Base-by-base conservation (phyloP, 2,329 filamentous ascomycete species). In the Ceratocystis lukuohia region DNA sequence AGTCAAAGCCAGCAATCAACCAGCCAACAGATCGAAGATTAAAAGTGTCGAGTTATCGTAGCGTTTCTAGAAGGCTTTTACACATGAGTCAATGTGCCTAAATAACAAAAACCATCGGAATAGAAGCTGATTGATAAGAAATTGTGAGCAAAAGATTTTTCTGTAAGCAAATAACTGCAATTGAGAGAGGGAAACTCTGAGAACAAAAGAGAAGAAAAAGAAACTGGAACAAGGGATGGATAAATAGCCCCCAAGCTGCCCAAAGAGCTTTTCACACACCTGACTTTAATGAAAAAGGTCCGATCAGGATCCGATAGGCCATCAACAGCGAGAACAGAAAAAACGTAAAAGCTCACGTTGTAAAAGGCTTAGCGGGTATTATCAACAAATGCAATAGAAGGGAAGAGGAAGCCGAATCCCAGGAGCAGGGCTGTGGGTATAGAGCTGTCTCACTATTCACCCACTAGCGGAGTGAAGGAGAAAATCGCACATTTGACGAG, bases 81-180 rank as follows among this genome's bases (percentile, higher is more conserved):
- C 53, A 10, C 28, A 7, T 1, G 12, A 28, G 15, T 22, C 17
- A 25, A 28, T 48, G 61, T 63, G 41, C 15, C 25, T 30, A 48
- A 30, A 63, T 20, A 37, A 15, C 61, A 33, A 48, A 28, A 15
- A 62, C 25, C 61, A 46, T 33, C 20, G 28, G 37, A 2, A 22
- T n/a, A 50, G 22, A 15, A 15, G 53, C 59, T 66, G 65, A 66
- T 66, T 66, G 65, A 66, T 66, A 64, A 66, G 20, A 59, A 46
- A 17, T 28, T 41, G 28, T n/a, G 37, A 37, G 41, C 12, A 12
- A 46, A 37, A 1, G 33, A 8, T 10, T n/a, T 41, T 41, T 15
- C 10, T 48, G 61, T 17, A 30, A 20, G 56, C 20, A 57, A 37
- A 15, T n/a, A 25, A n/a, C 25, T 15, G 33, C 25, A 37, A 28